Conservation (phyloP, 495 filamentous ascomycete species). For the Chaetomidium leptoderma region DNA sequence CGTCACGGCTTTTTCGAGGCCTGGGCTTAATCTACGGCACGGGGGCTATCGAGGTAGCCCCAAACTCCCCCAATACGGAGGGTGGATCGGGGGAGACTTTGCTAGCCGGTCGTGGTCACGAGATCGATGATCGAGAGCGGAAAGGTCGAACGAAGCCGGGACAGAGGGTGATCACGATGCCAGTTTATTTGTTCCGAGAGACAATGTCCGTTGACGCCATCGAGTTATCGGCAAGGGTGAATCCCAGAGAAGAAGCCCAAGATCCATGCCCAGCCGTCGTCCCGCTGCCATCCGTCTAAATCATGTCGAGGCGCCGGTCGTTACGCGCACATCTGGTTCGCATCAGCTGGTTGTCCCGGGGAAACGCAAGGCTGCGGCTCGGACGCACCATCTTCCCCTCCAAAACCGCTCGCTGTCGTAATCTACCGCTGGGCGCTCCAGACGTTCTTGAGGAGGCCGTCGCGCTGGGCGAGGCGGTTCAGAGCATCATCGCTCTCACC, state of each 20-base stretch:
- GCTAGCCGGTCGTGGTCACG: constrained; percentile 38
- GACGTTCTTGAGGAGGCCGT: constrained; percentile 93
- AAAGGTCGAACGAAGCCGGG: not conserved
- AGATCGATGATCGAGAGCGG: constrained; percentile 2
- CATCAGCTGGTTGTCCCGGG: constrained; percentile 7
- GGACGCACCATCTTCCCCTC: constrained; percentile 27
- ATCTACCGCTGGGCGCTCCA: constrained; percentile 80
- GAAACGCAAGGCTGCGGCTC: not conserved
- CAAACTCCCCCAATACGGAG: constrained; percentile 49
- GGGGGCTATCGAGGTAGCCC: constrained; percentile 51
- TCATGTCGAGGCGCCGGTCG: constrained; percentile 23
- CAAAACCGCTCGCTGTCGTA: constrained; percentile 17
- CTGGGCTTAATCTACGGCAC: constrained; percentile 53
- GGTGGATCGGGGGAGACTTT: constrained; percentile 48
- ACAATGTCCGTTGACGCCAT: constrained; percentile 36
- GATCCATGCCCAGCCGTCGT: constrained; percentile 29
- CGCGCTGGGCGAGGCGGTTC: constrained; percentile 91
- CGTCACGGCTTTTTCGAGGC: constrained; percentile 86
- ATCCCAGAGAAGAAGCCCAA: constrained; percentile 22
- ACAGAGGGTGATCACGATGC: constrained; percentile 30
- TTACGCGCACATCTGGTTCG: constrained; percentile 27
- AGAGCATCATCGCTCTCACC: constrained; percentile 95
- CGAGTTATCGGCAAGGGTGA: constrained; percentile 28
- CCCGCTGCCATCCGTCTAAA: constrained; percentile 26
- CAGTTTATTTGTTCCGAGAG: constrained; percentile 35